Evolutionary conservation across 495 filamentous ascomycete genomes (phyloP).

Genomic region (Hypomontagnella monticulosa): DNA sequence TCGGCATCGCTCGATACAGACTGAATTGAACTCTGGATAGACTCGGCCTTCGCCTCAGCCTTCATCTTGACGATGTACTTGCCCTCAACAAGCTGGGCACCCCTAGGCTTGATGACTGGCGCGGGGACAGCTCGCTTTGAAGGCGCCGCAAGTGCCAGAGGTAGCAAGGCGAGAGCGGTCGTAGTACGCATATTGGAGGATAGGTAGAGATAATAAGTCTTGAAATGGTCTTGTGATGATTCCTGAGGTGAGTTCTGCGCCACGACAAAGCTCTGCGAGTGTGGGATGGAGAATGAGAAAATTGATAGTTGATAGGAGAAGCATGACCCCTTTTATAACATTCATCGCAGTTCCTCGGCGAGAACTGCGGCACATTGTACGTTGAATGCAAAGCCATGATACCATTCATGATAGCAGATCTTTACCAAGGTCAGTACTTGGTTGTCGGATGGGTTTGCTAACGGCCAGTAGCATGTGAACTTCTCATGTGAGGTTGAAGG

Average conservation of each 20-base stretch:
- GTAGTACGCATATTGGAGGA: constrained; percentile 41
- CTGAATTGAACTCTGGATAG: constrained; percentile 47
- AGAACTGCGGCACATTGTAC: constrained; percentile 4
- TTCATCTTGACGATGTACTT: constrained; percentile 59
- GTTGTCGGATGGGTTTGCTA: constrained; percentile 17
- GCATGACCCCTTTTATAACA: constrained; percentile 17
- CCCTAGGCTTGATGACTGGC: constrained; percentile 40
- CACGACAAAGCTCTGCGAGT: constrained; percentile 6
- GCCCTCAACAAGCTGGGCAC: constrained; percentile 47
- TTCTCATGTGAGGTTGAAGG: constrained; percentile 32
- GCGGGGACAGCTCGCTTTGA: constrained; percentile 42
- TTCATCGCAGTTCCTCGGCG: constrained; percentile 2
- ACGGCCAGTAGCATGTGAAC: constrained; percentile 34
- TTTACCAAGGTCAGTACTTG: constrained; percentile 20
- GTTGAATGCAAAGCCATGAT: constrained; percentile 25
- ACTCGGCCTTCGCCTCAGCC: constrained; percentile 37
- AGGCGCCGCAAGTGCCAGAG: constrained; percentile 45
- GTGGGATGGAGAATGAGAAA: constrained; percentile 21
- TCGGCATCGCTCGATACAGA: constrained; percentile 49
- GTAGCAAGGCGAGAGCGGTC: constrained; percentile 39
- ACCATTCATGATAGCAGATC: constrained; percentile 32
- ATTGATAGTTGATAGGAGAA: constrained; percentile 1
- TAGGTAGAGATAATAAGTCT: background rate
- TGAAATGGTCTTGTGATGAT: constrained; percentile 2
- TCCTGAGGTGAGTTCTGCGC: constrained; percentile 4